Conservation (phyloP, 306 rosid species). For the Trichosanthes cucumerina region DNA sequence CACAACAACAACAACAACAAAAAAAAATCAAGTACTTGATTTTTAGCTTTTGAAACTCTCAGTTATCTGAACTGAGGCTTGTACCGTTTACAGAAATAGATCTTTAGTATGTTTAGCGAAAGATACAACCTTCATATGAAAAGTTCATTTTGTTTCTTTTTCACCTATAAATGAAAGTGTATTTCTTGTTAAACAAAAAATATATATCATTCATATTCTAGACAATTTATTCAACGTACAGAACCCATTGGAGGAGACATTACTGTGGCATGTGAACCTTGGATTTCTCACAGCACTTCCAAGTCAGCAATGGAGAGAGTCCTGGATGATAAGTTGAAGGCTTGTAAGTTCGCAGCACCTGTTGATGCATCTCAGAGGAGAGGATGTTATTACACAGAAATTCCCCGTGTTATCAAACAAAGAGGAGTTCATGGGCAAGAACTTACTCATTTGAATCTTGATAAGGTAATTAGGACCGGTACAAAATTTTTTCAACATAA, state of each 20-base stretch:
- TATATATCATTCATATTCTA: not conserved
- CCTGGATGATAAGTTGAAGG: slow-evolving; percentile 53
- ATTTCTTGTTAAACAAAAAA: not conserved
- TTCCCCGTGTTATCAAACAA: slow-evolving; percentile 63
- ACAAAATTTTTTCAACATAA: not conserved
- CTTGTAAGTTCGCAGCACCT: slow-evolving; percentile 37
- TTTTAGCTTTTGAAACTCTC: not conserved
- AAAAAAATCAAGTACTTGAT: not conserved
- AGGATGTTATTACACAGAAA: slow-evolving; percentile 78
- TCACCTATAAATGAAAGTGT: too few relatives aligned
- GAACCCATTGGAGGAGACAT: slow-evolving; percentile 95
- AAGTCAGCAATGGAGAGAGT: slow-evolving; percentile 48
- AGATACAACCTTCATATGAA: too few relatives aligned
- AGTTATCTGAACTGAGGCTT: not conserved
- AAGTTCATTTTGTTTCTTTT: not conserved
- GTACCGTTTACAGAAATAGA: not conserved
- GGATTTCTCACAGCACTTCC: slow-evolving; percentile 28
- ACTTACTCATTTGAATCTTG: slow-evolving; percentile 81
- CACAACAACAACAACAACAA: too few relatives aligned
- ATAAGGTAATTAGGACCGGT: slow-evolving; percentile 42
- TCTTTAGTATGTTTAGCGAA: not conserved
- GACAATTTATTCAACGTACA: slow-evolving; percentile 24
- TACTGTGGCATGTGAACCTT: slow-evolving; percentile 48
- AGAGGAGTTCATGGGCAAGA: slow-evolving; percentile 68
- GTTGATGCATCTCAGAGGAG: slow-evolving; percentile 31